phyloP scores from a whole-genome alignment of 176 grass and related monocot genomes.

The Aegilops speltoides region DNA sequence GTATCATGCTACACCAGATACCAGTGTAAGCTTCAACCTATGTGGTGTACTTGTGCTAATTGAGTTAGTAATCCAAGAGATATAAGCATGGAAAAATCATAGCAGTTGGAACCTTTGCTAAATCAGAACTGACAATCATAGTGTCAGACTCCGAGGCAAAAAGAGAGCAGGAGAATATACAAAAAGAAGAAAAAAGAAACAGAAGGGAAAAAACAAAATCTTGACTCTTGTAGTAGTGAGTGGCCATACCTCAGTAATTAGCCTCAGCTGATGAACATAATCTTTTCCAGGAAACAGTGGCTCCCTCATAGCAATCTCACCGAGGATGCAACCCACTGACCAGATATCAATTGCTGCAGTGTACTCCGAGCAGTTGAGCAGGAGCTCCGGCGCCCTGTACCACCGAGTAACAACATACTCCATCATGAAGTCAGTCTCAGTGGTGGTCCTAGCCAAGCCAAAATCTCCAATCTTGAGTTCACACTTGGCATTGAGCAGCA shows the following conservation, averaged over 20 bases:
- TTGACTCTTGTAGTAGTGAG: conserved; percentile 4
- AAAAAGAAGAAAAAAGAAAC: neutral
- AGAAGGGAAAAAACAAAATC: neutral
- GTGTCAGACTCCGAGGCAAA: neutral
- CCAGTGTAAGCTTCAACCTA: neutral
- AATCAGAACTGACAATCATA: neutral
- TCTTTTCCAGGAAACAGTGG: conserved; percentile 96
- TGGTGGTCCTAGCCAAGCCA: conserved; percentile 91
- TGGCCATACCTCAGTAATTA: conserved; percentile 86
- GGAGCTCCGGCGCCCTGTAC: conserved; percentile 91
- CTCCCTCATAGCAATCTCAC: conserved; percentile 85
- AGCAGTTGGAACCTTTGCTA: neutral
- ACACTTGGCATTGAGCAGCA: conserved; percentile 90
- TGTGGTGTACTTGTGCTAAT: neutral
- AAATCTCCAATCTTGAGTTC: conserved; percentile 96
- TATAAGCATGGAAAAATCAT: neutral
- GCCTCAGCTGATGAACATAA: conserved; percentile 89
- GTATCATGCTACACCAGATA: neutral
- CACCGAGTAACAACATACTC: conserved; percentile 96
- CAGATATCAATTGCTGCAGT: conserved; percentile 97
- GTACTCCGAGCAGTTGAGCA: conserved; percentile 98
- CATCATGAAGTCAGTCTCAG: conserved; percentile 98
- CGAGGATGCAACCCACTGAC: conserved; percentile 94
- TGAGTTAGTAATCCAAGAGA: neutral
- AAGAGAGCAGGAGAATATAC: neutral